phyloP scores from a whole-genome alignment of 257 asterid species.

The Datura wrightii region DNA sequence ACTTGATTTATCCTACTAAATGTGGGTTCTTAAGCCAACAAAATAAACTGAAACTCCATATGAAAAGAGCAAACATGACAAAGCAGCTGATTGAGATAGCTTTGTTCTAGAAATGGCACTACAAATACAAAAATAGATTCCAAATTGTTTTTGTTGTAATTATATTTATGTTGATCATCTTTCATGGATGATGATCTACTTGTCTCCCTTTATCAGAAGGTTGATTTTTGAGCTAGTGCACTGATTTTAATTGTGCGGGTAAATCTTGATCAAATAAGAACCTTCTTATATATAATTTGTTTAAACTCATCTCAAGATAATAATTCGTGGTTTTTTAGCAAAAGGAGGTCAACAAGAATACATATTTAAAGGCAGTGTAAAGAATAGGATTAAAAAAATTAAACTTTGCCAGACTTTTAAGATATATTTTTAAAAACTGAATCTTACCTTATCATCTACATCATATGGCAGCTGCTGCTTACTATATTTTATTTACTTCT shows the following conservation, averaged over 20 bases:
- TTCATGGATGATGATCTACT: not conserved
- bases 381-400: not conserved
- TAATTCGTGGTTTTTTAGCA: not conserved
- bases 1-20: conserved; percentile 51
- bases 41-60: conserved; percentile 43
- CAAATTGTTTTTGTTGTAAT: not conserved
- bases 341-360: not conserved
- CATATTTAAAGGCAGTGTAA: not conserved
- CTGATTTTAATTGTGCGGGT: not conserved
- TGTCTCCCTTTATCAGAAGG: not conserved
- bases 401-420: conserved; percentile 3
- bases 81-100: conserved; percentile 56
- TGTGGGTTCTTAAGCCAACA: conserved; percentile 51
- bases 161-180: not conserved
- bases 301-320: not conserved
- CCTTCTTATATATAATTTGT: not conserved
- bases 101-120: conserved; percentile 58
- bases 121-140: conserved; percentile 41
- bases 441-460: conserved; percentile 13
- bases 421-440: not conserved
- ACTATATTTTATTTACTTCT: not conserved
- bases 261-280: not conserved
- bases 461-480: conserved; percentile 1
- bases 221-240: not conserved
- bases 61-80: conserved; percentile 39